phyloP scores from a whole-genome alignment of 805 yeast species.

The Candida arabinofermentans region DNA sequence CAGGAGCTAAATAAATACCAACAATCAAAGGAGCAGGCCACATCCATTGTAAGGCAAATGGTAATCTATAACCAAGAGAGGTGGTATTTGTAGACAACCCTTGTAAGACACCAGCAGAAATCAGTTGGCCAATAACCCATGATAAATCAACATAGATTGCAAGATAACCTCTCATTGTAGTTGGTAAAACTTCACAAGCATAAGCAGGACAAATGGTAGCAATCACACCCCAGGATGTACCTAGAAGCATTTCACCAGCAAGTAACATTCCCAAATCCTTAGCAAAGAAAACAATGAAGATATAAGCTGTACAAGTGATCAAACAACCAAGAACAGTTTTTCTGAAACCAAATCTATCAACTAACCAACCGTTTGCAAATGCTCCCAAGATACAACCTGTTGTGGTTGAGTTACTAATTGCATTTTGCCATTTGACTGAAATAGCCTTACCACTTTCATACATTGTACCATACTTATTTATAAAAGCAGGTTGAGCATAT shows the following conservation, averaged over 20 bases:
- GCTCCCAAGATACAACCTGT: constrained; percentile 33
- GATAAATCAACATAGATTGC: constrained; percentile 48
- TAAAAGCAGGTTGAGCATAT: constrained; percentile 33
- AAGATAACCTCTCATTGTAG: constrained; percentile 44
- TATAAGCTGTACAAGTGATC: constrained; percentile 28
- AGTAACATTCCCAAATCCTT: constrained; percentile 35
- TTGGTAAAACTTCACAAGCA: constrained; percentile 55
- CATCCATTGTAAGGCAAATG: constrained; percentile 58
- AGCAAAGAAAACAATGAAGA: constrained; percentile 41
- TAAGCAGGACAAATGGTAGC: too few relatives aligned
- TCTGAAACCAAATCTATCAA: constrained; percentile 41
- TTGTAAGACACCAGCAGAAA: constrained; percentile 48
- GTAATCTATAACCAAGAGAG: constrained; percentile 45
- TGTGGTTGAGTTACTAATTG: constrained; percentile 29
- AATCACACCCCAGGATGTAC: too few relatives aligned
- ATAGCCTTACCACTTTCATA: constrained; percentile 30
- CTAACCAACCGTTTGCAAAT: constrained; percentile 35
- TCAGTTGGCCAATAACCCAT: constrained; percentile 55
- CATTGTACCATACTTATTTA: constrained; percentile 31
- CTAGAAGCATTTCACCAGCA: constrained; percentile 40
- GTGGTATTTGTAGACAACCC: constrained; percentile 4
- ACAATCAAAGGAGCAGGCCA: constrained; percentile 50
- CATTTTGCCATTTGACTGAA: constrained; percentile 43
- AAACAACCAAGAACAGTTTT: constrained; percentile 34
- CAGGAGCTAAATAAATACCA: constrained; percentile 46